Conservation (phyloP, 2,329 filamentous ascomycete species). For the Aspergillus transmontanensis region DNA sequence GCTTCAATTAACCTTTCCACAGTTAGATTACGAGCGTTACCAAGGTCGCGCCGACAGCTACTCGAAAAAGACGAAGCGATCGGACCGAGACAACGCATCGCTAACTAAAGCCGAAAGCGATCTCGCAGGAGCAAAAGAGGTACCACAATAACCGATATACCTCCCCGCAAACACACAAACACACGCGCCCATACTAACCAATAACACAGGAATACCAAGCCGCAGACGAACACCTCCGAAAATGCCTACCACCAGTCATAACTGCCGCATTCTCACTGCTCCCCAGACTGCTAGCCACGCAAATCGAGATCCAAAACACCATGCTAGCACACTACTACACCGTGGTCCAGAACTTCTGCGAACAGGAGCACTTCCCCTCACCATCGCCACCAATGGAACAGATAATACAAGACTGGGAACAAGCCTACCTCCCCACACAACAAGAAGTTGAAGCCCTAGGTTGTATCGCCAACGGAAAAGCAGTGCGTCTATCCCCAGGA, state of each 20-base stretch:
- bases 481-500: slow-evolving; percentile 29
- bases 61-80: slow-evolving; percentile 69
- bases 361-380: slow-evolving; percentile 68
- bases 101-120: slow-evolving; percentile 74
- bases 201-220: slow-evolving; percentile 66
- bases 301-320: slow-evolving; percentile 76
- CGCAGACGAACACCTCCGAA: slow-evolving; percentile 73
- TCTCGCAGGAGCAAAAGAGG: slow-evolving; percentile 65
- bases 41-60: slow-evolving; percentile 71
- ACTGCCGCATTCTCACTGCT: slow-evolving; percentile 72
- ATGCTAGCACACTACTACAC: slow-evolving; percentile 80
- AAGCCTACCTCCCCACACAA: slow-evolving; percentile 64
- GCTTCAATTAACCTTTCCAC: no score
- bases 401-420: slow-evolving; percentile 68
- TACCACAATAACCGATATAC: slow-evolving; percentile 37
- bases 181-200: slow-evolving; percentile 14
- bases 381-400: slow-evolving; percentile 73
- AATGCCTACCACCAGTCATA: slow-evolving; percentile 71
- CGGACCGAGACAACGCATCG: slow-evolving; percentile 71
- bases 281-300: slow-evolving; percentile 68
- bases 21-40: slow-evolving; percentile 78
- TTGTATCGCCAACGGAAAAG: slow-evolving; percentile 68
- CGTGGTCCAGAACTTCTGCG: slow-evolving; percentile 71
- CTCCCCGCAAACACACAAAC: neutral
- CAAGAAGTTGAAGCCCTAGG: slow-evolving; percentile 67